Evolutionary conservation across 2,329 filamentous ascomycete species (phyloP).

Genomic region (Eurotiales sp.): DNA sequence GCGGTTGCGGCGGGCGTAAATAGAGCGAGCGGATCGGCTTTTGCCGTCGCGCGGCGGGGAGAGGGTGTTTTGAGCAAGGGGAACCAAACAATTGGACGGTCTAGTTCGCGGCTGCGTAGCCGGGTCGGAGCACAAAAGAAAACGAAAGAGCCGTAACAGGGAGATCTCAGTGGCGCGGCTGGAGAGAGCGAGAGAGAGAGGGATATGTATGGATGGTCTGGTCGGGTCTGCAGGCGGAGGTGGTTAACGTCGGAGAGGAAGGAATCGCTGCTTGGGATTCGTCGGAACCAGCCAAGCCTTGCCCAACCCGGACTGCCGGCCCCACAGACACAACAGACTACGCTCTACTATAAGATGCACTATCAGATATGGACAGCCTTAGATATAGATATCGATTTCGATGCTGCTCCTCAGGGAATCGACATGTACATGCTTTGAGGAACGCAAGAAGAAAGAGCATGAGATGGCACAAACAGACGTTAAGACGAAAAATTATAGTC

Average conservation of each 20-base stretch:
- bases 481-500: not conserved
- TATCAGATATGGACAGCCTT: too few relatives aligned
- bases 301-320: not conserved
- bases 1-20: conserved; percentile 4
- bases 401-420: not conserved
- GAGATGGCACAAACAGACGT: not conserved
- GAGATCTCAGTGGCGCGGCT: too few relatives aligned
- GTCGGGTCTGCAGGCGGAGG: not conserved
- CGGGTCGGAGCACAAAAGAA: too few relatives aligned
- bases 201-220: not conserved
- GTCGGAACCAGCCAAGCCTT: not conserved
- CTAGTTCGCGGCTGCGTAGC: too few relatives aligned
- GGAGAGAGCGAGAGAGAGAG: too few relatives aligned
- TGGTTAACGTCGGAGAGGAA: not conserved
- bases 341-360: too few relatives aligned
- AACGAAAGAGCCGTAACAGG: too few relatives aligned
- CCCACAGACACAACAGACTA: not conserved
- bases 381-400: too few relatives aligned
- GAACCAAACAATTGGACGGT: not conserved
- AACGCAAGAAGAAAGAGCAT: not conserved
- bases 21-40: not conserved
- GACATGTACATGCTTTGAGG: conserved; percentile 3
- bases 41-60: not conserved
- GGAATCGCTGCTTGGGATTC: too few relatives aligned
- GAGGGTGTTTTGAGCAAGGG: not conserved